Conservation (phyloP, 345 rosid species). For the Fremontodendron californicum region DNA sequence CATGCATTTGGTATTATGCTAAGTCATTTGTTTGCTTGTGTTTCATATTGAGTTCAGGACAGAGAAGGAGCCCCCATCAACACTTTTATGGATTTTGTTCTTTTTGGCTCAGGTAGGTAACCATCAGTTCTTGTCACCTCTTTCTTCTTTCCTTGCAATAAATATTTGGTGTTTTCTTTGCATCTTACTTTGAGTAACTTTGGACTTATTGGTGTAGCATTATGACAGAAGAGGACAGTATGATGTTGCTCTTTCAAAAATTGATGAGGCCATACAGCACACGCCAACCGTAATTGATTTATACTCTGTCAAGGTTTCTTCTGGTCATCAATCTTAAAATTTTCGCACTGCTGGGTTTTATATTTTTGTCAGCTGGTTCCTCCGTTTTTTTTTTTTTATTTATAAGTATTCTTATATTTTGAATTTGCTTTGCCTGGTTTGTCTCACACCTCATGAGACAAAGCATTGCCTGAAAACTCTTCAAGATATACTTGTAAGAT, state of each 20-base stretch:
- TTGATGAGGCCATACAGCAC: slow-evolving; percentile 85
- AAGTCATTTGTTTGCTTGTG: neutral
- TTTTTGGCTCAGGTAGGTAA: slow-evolving; percentile 84
- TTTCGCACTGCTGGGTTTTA: neutral
- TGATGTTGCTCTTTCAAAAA: slow-evolving; percentile 70
- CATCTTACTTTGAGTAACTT: slow-evolving; percentile 10
- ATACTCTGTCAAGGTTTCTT: slow-evolving; percentile 81
- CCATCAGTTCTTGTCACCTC: neutral
- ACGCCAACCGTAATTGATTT: slow-evolving; percentile 98
- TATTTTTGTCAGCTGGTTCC: neutral
- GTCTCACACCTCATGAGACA: neutral
- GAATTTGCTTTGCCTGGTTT: neutral
- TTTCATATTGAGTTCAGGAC: slow-evolving; percentile 47
- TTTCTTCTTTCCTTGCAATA: neutral
- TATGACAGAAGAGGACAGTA: slow-evolving; percentile 86
- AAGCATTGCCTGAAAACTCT: neutral
- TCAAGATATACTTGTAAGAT: neutral
- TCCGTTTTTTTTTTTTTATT: neutral
- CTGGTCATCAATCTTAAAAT: neutral
- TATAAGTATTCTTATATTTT: neutral
- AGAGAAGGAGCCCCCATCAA: slow-evolving; percentile 90
- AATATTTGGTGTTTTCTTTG: slow-evolving; percentile 3
- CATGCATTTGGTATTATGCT: neutral
- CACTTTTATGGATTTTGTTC: slow-evolving; percentile 87
- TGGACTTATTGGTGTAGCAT: slow-evolving; percentile 58